Evolutionary conservation across 768 basidiomycete species (phyloP).

Genomic region (Amanita fuliginea): DNA sequence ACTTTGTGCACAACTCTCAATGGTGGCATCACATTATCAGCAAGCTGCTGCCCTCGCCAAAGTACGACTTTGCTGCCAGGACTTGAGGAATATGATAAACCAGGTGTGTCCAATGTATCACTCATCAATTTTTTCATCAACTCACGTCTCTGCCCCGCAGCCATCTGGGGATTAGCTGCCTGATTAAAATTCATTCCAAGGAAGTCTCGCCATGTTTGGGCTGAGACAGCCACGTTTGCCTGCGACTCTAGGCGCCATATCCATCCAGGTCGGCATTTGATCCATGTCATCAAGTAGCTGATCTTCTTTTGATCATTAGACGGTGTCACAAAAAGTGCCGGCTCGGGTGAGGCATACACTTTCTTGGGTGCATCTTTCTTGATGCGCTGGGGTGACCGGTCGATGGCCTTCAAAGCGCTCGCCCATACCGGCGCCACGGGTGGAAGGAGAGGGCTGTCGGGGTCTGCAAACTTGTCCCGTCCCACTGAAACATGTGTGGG

Average conservation of each 20-base stretch:
- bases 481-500: background rate
- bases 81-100: background rate
- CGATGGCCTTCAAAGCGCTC: background rate
- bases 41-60: background rate
- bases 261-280: background rate
- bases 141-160: background rate
- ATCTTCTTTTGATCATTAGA: too few relatives aligned
- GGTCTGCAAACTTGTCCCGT: background rate
- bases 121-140: background rate
- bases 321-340: background rate
- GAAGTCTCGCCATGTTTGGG: background rate
- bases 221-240: background rate
- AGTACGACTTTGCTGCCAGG: background rate
- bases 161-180: background rate
- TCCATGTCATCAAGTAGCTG: too few relatives aligned
- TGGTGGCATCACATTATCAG: background rate
- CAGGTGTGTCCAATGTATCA: background rate
- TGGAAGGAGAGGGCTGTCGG: background rate
- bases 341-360: background rate
- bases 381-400: background rate
- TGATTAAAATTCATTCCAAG: background rate
- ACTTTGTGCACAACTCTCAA: too few relatives aligned
- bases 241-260: background rate
- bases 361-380: background rate
- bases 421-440: background rate